Evolutionary conservation across 257 asterid genomes (phyloP), one percentile per base, ranked within the genome.

Genomic region (Euphrasia confusa): DNA sequence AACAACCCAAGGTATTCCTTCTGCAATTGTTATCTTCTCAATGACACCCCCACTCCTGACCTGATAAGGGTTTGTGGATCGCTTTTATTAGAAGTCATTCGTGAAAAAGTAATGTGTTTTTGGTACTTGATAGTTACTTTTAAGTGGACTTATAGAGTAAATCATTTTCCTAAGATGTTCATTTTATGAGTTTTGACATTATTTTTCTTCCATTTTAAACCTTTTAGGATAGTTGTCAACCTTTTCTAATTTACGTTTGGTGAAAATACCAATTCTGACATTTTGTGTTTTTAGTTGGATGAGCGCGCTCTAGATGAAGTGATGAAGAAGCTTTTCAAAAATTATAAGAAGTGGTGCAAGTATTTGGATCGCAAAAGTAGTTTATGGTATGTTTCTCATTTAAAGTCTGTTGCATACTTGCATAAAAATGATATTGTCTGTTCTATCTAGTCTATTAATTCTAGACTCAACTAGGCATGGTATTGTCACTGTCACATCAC

Each of bases 271-370:
- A 18, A 35, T 53, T 69, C 28, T 27, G 52, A 40, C 11, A 40
- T 57, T 58, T 24, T 60, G 7, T 68, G 55, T 66, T 60, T 69
- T 48, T 75, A 91, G 98, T 80, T 92, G 95, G 98, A 92, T 74
- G 97, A 88, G 70, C 89, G 95, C 60, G 98, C 98, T 65, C 76
- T 92, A n/a, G 85, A 92, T 80, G 97, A 89, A 73, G 98, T 88
- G 73, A 92, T 92, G 98, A 92, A 92, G 83, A 92, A 88, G 72
- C 90, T 92, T 68, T 92, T 92, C 84, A 92, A 92, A 81, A 92
- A 88, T 69, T 91, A 91, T 80, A 91, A 91, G 79, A 91, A 88
- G 72, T 91, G 98, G 98, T 91, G 98, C 98, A 92, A 92, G 84
- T 92, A 88, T 75, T 77, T 92, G 85, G 97, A 81, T 72, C 94